Base-by-base conservation (phyloP, 345 rosid genomes). In the Raphanus raphanistrum region DNA sequence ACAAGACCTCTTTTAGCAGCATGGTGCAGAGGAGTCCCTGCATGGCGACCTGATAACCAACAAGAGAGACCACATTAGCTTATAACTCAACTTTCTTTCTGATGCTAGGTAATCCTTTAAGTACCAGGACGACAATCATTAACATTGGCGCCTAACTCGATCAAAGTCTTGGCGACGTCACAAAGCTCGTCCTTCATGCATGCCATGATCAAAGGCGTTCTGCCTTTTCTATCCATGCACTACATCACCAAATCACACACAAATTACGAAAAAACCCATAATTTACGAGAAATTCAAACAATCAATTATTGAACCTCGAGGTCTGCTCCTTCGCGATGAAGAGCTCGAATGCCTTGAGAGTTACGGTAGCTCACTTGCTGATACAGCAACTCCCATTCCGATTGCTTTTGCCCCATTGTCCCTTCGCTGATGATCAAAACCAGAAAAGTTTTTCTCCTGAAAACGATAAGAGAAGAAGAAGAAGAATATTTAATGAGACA, bases 211-310 rank as follows among this genome's bases (percentile, higher is more conserved):
- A 95, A 80, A 2, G 99, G 92, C 32, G 99, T 95, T 81, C 93
- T 92, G 13, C 93, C 98, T 68, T 95, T 97, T 82, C 74, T 89
- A 84, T 95, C 98, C 33, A 85, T 78, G 93, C 96, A 95, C 99
- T 95, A 85, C 15, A 5, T 16, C 63, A 11, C 38, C 26, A 60
- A 66, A 43, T 12, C 2, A 12, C 59, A 67, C 45, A 61, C 45
- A 0, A 25, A 38, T 72, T n/a, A 52, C 25, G 9, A 38, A 1
- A 25, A 58, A 78, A 38, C 74, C 70, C 74, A 66, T 62, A 68
- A 38, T 13, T 68, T 57, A 67, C 31, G 32, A 78, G 5, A 33
- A 71, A 13, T 27, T 33, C 17, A 48, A 38, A 4, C 64, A 28
- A 2, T 10, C 60, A 73, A 16, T 36, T 54, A 12, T 12, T 2